Evolutionary conservation across 345 rosid species (phyloP), one percentile per base, ranked within the genome.

Genomic region (Fremontodendron californicum): DNA sequence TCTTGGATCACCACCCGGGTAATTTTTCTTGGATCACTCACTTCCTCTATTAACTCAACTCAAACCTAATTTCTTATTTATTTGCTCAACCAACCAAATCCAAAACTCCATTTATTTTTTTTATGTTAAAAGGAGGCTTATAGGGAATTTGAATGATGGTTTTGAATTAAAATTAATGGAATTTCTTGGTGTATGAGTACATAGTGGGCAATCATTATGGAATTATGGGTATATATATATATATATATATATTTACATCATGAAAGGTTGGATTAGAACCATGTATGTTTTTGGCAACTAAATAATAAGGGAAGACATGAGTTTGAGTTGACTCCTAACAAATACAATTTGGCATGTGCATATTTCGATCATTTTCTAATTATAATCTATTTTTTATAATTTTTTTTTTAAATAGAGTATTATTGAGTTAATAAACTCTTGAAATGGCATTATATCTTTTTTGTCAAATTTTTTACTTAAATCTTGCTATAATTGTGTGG

Each of bases 11-110:
- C 70, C 69, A 80, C 29, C 76, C 39, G 25, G 12, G 43, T 57
- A 5, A 25, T 31, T 15, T 73, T 39, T 79, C 72, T 81, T 77
- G 88, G 85, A 83, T 83, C 82, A 29, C 74, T 73, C 78, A 58
- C 61, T 67, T 2, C 31, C 51, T 31, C 33, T 52, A 18, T 71
- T 40, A 52, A 11, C 61, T 63, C 66, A 35, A 48, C n/a, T n/a
- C 31, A 61, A 15, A 52, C 40, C 35, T n/a, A 18, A 29, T 62
- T 62, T 13, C 25, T 33, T 29, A 54, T 33, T 55, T 55, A 6
- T 1, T 9, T 21, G 18, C 33, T 43, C 55, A 1, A n/a, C 73
- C 35, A 51, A 49, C 60, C 16, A 33, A 0, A 37, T n/a, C n/a
- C n/a, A n/a, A n/a, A 37, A 19, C n/a, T n/a, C n/a, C n/a, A n/a